phyloP scores from a whole-genome alignment of 192 early-diverging fungal species.

The Coemansia javaensis region DNA sequence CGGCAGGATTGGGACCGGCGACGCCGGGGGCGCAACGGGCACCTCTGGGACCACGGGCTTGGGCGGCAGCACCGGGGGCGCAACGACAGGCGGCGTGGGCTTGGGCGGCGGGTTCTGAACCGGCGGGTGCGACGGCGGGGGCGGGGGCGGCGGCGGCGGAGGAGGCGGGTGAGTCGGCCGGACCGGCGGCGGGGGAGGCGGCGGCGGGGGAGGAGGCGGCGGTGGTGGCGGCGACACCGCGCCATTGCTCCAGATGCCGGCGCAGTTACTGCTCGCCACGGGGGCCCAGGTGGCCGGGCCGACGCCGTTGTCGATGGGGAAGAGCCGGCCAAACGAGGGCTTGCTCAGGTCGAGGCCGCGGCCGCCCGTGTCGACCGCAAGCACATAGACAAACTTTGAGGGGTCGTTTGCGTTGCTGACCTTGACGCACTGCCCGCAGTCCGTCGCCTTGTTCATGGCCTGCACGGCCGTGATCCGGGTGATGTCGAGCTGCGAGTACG shows the following conservation, averaged over 20 bases:
- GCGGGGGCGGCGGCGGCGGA: not conserved
- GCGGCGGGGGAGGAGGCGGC: not conserved
- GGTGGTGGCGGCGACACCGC: not conserved
- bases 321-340: constrained; percentile 47
- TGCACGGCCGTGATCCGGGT: constrained; percentile 54
- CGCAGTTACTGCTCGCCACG: constrained; percentile 38
- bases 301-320: constrained; percentile 46
- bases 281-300: constrained; percentile 48
- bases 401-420: constrained; percentile 41
- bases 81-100: too few relatives aligned
- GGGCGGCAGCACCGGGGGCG: too few relatives aligned
- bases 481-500: constrained; percentile 49
- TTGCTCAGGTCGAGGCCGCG: constrained; percentile 52
- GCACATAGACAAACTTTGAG: constrained; percentile 47
- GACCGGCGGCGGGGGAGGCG: not conserved
- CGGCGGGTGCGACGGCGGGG: not conserved
- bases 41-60: too few relatives aligned
- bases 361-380: constrained; percentile 55
- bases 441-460: constrained; percentile 32
- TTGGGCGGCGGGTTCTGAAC: too few relatives aligned
- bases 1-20: too few relatives aligned
- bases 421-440: constrained; percentile 54
- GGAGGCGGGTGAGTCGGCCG: not conserved
- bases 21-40: too few relatives aligned
- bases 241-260: constrained; percentile 38